Evolutionary conservation across 2,329 filamentous ascomycete genomes (phyloP), one percentile per base, ranked within the genome.

Genomic region (Penicillium thymicola): DNA sequence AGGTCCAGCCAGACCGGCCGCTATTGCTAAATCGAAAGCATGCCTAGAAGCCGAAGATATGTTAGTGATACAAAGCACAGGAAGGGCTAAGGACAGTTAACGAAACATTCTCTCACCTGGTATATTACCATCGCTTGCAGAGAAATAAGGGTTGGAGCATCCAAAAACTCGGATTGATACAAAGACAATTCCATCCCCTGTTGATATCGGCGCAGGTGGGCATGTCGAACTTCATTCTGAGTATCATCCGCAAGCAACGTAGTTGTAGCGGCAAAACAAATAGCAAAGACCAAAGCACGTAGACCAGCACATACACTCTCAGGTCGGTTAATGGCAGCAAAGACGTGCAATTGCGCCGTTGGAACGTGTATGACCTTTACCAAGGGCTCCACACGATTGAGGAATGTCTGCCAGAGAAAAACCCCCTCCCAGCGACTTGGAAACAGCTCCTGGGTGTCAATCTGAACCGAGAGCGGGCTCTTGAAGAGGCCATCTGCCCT

Each of bases 1-100:
- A 60, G 0, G 78, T 82, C 78, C 81, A 82, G 30, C 63, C 62
- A 16, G 67, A 57, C n/a, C 61, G 58, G 4, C 64, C 58, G 7
- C 58, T 63, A 27, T 67, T 70, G 38, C 58, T 67, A 30, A 61
- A 60, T 3, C 55, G 59, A 7, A 63, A 55, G 37, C 63, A 65
- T 21, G 60, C 59, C 65, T 70, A 45, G 4, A 27, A 0, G 30
- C 23, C 40, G n/a, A 37, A 30, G 0, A 38, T 14, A n/a, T 14
- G 11, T 38, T 34, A 53, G 23, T 5, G 5, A 36, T 1, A 5
- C 8, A 10, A n/a, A 3, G 1, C 14, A 37, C 8, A 14, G 0
- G 4, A 34, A 14, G 5, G 7, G 16, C 21, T 11, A 18, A 27
- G 9, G 5, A n/a, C 10, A 27, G 21, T 13, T n/a, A 0, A n/a